Base-by-base conservation (phyloP, 768 basidiomycete genomes). In the Lactarius psammicola region DNA sequence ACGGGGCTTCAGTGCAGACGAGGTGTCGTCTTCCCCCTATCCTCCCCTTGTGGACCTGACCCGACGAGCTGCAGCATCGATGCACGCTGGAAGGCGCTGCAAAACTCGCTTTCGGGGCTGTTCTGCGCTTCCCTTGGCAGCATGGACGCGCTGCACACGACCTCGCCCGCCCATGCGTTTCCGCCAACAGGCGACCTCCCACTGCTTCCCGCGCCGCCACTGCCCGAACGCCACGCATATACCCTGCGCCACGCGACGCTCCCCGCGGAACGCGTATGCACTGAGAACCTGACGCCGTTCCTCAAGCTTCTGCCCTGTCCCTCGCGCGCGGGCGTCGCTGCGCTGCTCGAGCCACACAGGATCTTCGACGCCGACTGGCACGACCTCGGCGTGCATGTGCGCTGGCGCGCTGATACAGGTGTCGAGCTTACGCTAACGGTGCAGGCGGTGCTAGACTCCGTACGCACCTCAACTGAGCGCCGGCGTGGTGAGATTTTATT, bases 241-340 rank as follows among this genome's bases (percentile, higher is more conserved):
- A 78, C 80, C 54, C 80, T 94, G 30, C 86, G 88, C 65, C 88
- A 95, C 70, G 92, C 90, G 1, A 84, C 85, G 9, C 82, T 90
- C 23, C 89, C 90, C 8, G 91, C 88, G 3, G 92, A 95, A 73
- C 81, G 88, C 70, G 90, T 98, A n/a, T 99, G 96, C 74, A 98
- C 96, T 5, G 97, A 98, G 74, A 98, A 98, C 72, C 79, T 98
- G 10, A 98, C 96, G 0, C 96, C 97, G 0, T 97, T 98, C 78
- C 82, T 98, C 64, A 94, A 96, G 74, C 85, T 98, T 11, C 79
- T 98, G 1, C 97, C 97, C 0, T 98, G 96, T 80, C 93, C 97
- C 73, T 87, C 91, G 6, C 78, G 82, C 23, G 93, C 95, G 0
- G 95, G 97, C 15, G 81, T 98, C 26, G 91, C 94, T 0, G 80